Evolutionary conservation across 2,329 filamentous ascomycete genomes (phyloP).

Genomic region (Ophiostoma angusticollis): DNA sequence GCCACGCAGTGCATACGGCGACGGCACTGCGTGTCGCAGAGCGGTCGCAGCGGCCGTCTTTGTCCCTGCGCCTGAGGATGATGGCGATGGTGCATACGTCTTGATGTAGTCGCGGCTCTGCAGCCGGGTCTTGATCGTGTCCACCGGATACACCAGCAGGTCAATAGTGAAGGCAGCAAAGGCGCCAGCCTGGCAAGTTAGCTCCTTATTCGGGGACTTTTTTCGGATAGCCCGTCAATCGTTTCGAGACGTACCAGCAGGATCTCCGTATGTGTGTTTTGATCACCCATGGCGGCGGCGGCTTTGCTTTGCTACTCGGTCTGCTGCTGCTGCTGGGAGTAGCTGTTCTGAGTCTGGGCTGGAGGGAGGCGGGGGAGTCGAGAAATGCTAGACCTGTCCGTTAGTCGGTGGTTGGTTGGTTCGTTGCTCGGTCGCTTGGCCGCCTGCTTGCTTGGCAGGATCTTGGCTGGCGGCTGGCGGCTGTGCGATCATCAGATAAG

Average conservation of each 20-base stretch:
- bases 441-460: no score
- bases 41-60: not conserved
- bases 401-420: no score
- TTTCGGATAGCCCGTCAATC: no score
- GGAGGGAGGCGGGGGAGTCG: no score
- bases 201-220: not conserved
- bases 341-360: no score
- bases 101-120: slow-evolving; percentile 65
- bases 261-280: slow-evolving; percentile 12
- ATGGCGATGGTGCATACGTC: slow-evolving; percentile 27
- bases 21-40: slow-evolving; percentile 18
- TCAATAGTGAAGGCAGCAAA: slow-evolving; percentile 78
- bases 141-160: slow-evolving; percentile 72
- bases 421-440: no score
- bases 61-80: slow-evolving; percentile 1
- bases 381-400: no score
- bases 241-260: slow-evolving; percentile 9
- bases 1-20: slow-evolving; percentile 46
- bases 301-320: not conserved
- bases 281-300: not conserved
- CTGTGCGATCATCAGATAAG: slow-evolving; percentile 3
- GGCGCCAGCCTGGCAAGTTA: slow-evolving; percentile 58
- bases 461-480: no score
- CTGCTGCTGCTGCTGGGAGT: no score
- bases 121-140: slow-evolving; percentile 78